A percentile compares a stretch with the other conserved stretches of the same genome.
These are phyloP conservation scores for Clavariopsis aquatica DNA, from an alignment of 495 filamentous ascomycete species.

Conservation along the genomic window DNA sequence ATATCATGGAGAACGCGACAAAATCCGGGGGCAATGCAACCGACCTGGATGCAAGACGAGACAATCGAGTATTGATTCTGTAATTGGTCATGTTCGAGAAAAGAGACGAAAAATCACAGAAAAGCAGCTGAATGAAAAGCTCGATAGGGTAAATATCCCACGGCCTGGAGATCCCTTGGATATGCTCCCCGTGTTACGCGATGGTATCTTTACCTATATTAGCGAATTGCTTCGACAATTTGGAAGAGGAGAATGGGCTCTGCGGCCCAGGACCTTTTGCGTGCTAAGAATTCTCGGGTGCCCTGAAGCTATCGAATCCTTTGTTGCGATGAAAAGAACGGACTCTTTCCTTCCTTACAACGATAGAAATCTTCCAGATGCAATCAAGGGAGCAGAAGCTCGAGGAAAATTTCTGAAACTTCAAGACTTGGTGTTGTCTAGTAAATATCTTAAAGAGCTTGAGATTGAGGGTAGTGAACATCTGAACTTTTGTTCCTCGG, in stretches of 20 bases:
- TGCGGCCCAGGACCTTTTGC: slow-evolving; percentile 17
- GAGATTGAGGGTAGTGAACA: slow-evolving; percentile 14
- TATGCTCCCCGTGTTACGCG: slow-evolving; percentile 1
- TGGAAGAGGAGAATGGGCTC: slow-evolving; percentile 9
- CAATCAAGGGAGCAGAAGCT: slow-evolving; percentile 20
- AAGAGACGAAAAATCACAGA: no score
- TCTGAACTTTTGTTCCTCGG: slow-evolving; percentile 2
- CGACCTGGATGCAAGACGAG: no score
- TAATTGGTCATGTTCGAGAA: no score
- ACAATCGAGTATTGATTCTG: no score
- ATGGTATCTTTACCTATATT: slow-evolving; percentile 4
- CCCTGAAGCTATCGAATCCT: slow-evolving; percentile 5
- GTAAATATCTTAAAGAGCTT: slow-evolving; percentile 12
- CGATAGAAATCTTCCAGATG: slow-evolving; percentile 13
- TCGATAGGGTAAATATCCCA: slow-evolving; percentile 8
- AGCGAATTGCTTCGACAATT: slow-evolving; percentile 11
- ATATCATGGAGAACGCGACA: no score
- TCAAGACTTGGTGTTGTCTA: slow-evolving; percentile 6
- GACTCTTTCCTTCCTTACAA: slow-evolving; percentile 19
- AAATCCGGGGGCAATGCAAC: no score
- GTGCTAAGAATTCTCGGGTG: slow-evolving; percentile 19
- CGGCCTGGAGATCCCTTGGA: slow-evolving; percentile 4
- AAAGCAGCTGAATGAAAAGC: no score
- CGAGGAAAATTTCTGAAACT: slow-evolving; percentile 10
- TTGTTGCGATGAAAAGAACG: slow-evolving; percentile 2